Percentiles rank a stretch among this genome's conserved stretches.
phyloP scores from a whole-genome alignment of 352 stramenopile species.

The Sclerospora graminicola region DNA sequence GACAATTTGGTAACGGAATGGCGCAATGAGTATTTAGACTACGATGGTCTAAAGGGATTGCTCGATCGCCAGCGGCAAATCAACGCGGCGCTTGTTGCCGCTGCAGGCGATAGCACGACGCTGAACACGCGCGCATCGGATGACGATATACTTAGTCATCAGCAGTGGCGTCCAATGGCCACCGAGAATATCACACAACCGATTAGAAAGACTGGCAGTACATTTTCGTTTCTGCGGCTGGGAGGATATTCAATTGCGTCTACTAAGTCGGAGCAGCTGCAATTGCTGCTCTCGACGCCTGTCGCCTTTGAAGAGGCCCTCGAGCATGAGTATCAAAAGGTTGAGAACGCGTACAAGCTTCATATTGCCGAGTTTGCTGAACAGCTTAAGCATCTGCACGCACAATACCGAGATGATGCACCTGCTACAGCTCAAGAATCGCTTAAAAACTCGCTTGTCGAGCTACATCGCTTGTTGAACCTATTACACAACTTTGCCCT shows the following conservation, averaged over 20 bases:
- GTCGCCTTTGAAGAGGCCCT: constrained; percentile 80
- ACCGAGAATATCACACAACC: constrained; percentile 13
- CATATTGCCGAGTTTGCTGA: constrained; percentile 75
- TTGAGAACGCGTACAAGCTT: constrained; percentile 88
- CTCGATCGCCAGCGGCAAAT: constrained; percentile 54
- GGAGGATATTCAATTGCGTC: constrained; percentile 7
- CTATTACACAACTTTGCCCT: constrained; percentile 95
- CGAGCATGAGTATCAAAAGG: constrained; percentile 75
- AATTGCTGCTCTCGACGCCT: constrained; percentile 16
- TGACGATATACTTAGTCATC: constrained; percentile 13
- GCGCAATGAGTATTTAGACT: constrained; percentile 85
- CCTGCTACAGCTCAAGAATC: constrained; percentile 72
- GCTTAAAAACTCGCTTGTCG: constrained; percentile 88
- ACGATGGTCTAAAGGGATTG: constrained; percentile 78
- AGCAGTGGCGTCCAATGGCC: constrained; percentile 23
- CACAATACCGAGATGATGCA: constrained; percentile 45
- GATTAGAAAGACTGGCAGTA: constrained; percentile 9
- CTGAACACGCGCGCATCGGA: constrained; percentile 4
- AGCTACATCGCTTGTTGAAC: constrained; percentile 90
- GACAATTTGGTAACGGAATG: constrained; percentile 85
- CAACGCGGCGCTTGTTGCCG: constrained; percentile 20
- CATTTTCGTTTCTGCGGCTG: constrained; percentile 21
- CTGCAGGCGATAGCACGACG: constrained; percentile 10
- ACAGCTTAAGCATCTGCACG: constrained; percentile 78
- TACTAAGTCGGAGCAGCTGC: constrained; percentile 20